Percentiles rank a stretch among this genome's conserved stretches.
phyloP scores from a whole-genome alignment of 352 stramenopile genomes.

The Globisporangium perplexum region DNA sequence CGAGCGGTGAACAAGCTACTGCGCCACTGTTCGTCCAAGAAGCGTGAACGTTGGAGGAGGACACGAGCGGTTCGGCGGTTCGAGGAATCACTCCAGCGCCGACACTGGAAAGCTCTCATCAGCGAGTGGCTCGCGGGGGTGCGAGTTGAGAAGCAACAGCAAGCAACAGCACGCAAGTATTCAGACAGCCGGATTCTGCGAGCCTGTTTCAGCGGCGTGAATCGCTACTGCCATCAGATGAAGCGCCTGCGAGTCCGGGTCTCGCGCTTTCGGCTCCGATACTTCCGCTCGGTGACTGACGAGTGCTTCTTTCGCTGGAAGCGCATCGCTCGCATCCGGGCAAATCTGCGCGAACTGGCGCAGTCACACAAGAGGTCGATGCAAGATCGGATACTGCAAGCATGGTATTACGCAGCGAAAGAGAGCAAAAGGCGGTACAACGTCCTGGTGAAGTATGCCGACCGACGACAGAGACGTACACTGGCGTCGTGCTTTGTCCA shows the following conservation, averaged over 20 bases:
- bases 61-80: constrained; percentile 14
- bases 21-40: background rate
- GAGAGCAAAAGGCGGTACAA: background rate
- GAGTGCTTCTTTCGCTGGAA: constrained; percentile 23
- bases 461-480: constrained; percentile 4
- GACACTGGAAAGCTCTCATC: constrained; percentile 17
- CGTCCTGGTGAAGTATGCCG: constrained; percentile 10
- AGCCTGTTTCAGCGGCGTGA: constrained; percentile 4
- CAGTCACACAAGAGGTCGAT: background rate
- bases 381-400: background rate
- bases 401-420: background rate
- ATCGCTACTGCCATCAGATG: constrained; percentile 2
- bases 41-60: constrained; percentile 1
- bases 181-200: background rate
- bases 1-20: background rate
- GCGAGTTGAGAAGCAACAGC: background rate
- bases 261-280: constrained; percentile 16
- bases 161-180: background rate
- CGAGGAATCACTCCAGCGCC: constrained; percentile 9
- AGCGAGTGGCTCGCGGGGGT: constrained; percentile 12
- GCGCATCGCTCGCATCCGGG: constrained; percentile 10
- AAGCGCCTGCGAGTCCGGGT: constrained; percentile 8
- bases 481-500: constrained; percentile 23
- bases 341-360: constrained; percentile 7
- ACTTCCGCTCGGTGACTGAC: constrained; percentile 20